A percentile compares a stretch with the other conserved stretches of the same genome.
These are phyloP conservation scores for Geotrichum klebahnii DNA, from an alignment of 1,139 yeast species.

Conservation along the genomic window DNA sequence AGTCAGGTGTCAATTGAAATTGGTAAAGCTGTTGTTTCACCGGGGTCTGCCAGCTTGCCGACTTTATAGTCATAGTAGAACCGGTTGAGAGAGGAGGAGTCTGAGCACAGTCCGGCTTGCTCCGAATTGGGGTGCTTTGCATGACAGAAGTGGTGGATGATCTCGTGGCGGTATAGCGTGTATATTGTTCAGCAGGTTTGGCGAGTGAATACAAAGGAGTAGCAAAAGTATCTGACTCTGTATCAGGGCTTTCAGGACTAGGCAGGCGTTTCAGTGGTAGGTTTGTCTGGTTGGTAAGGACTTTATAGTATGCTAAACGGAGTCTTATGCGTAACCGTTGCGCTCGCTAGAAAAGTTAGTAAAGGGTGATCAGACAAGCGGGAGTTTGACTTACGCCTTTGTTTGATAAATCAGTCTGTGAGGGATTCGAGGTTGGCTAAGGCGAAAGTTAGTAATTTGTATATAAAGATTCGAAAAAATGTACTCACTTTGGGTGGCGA, in stretches of 20 bases:
- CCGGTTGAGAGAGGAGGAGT: no score
- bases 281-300: constrained; percentile 8
- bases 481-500: constrained; percentile 6
- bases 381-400: constrained; percentile 1
- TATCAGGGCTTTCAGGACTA: neutral
- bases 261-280: constrained; percentile 7
- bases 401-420: neutral
- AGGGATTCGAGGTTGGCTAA: neutral
- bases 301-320: constrained; percentile 16
- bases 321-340: constrained; percentile 14
- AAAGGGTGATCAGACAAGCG: neutral
- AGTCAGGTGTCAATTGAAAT: no score
- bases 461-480: neutral
- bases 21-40: neutral
- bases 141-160: no score
- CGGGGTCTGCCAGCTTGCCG: no score
- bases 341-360: neutral
- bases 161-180: no score
- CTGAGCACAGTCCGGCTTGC: no score
- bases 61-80: no score
- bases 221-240: neutral
- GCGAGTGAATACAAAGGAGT: neutral
- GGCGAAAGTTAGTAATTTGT: neutral
- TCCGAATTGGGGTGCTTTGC: no score
- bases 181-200: neutral